Evolutionary conservation across 768 basidiomycete species (phyloP).

Genomic region (Pholiota conissans): DNA sequence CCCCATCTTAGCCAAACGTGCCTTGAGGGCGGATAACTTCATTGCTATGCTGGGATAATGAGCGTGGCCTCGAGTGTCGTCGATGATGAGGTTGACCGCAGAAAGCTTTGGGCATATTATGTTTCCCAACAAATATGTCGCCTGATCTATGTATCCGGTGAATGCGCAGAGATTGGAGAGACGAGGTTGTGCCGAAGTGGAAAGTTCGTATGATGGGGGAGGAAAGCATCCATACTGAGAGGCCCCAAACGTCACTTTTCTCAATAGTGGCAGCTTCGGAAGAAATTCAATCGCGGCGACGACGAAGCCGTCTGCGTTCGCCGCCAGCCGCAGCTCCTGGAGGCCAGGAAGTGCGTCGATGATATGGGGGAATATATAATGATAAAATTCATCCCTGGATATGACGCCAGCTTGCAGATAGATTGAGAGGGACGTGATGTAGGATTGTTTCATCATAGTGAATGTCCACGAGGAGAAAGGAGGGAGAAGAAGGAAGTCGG

Average conservation of each 20-base stretch:
- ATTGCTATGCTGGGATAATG: not conserved
- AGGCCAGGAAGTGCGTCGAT: slow-evolving; percentile 5
- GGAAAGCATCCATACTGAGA: not conserved
- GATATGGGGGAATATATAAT: slow-evolving; percentile 10
- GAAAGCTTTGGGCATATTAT: not conserved
- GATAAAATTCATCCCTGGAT: slow-evolving; percentile 7
- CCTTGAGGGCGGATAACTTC: not conserved
- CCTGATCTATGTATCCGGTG: slow-evolving; percentile 14
- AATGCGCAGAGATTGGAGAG: slow-evolving; percentile 7
- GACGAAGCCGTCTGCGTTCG: not conserved
- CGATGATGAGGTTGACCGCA: slow-evolving; percentile 11
- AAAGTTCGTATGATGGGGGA: not conserved
- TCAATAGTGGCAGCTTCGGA: not conserved
- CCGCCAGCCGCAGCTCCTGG: slow-evolving; percentile 6
- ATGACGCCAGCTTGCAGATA: slow-evolving; percentile 7
- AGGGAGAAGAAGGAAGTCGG: slow-evolving; percentile 11
- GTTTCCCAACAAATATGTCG: slow-evolving; percentile 7
- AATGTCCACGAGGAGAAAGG: slow-evolving; percentile 14
- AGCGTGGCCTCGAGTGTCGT: slow-evolving; percentile 1
- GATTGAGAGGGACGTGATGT: slow-evolving; percentile 8
- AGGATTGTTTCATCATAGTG: slow-evolving; percentile 9
- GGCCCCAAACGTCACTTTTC: slow-evolving; percentile 4
- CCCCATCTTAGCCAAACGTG: not conserved
- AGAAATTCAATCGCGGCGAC: slow-evolving; percentile 1
- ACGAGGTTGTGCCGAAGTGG: not conserved